These are phyloP conservation scores for Primulina tabacum DNA, from an alignment of 257 asterid genomes.

Conservation along the genomic window DNA sequence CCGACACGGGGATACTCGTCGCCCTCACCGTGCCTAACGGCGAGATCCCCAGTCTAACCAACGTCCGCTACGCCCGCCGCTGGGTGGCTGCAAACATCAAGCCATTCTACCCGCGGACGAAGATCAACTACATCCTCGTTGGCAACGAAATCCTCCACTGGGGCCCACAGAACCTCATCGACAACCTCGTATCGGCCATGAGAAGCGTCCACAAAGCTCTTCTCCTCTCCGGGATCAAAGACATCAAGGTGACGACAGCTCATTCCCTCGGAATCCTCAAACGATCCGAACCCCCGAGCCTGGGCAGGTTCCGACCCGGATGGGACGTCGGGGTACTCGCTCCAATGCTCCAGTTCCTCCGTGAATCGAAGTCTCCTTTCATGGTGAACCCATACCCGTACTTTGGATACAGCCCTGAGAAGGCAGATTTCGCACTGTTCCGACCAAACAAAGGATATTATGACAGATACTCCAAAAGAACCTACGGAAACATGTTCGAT, in stretches of 20 bases:
- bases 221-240: conserved; percentile 28
- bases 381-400: conserved; percentile 95
- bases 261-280: conserved; percentile 74
- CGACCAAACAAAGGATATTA: conserved; percentile 30
- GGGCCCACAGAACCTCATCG: conserved; percentile 71
- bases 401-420: conserved; percentile 56
- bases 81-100: conserved; percentile 54
- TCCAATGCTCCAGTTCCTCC: conserved; percentile 61
- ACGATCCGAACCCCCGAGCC: conserved; percentile 62
- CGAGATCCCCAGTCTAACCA: conserved; percentile 58
- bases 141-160: conserved; percentile 92
- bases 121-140: conserved; percentile 61
- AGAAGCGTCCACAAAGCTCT: conserved; percentile 53
- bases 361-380: conserved; percentile 64
- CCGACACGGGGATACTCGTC: conserved; percentile 63
- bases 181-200: conserved; percentile 79
- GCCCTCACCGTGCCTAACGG: conserved; percentile 84
- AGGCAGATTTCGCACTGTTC: conserved; percentile 47
- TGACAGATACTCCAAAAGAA: conserved; percentile 37
- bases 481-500: conserved; percentile 76
- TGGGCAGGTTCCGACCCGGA: conserved; percentile 66
- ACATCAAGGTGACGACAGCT: conserved; percentile 64
- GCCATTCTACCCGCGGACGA: conserved; percentile 67
- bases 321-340: conserved; percentile 70
- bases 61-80: conserved; percentile 41